Evolutionary conservation across 2,329 filamentous ascomycete genomes (phyloP).

Genomic region (Phyllosticta ampelicida): DNA sequence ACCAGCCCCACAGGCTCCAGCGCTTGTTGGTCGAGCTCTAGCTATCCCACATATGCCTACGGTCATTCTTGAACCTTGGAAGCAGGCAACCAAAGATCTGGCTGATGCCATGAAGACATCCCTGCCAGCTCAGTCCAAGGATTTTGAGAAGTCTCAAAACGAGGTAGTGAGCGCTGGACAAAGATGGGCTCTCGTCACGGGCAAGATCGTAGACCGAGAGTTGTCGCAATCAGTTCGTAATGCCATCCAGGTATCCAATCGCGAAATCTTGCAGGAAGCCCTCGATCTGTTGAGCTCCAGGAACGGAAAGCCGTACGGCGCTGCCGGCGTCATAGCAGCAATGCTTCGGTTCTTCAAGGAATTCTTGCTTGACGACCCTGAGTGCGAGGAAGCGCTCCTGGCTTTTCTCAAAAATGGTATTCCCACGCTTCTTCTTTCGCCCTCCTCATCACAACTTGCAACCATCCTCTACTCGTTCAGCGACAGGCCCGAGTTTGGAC

Average conservation of each 20-base stretch:
- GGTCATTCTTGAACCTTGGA: conserved; percentile 51
- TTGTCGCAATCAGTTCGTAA: not conserved
- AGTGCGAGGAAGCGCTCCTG: conserved; percentile 32
- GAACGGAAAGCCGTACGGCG: conserved; percentile 58
- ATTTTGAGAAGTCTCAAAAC: conserved; percentile 62
- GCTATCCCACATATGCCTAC: conserved; percentile 32
- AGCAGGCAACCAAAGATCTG: conserved; percentile 49
- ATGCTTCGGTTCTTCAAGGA: conserved; percentile 36
- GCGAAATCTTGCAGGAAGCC: conserved; percentile 38
- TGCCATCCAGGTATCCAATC: conserved; percentile 24
- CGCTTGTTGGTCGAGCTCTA: conserved; percentile 32
- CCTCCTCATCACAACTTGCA: conserved; percentile 56
- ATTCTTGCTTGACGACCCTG: conserved; percentile 29
- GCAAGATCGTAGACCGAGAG: conserved; percentile 14
- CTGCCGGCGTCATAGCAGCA: conserved; percentile 47
- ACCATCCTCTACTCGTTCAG: conserved; percentile 48
- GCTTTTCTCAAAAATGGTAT: conserved; percentile 46
- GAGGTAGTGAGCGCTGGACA: conserved; percentile 54
- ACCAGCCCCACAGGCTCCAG: conserved; percentile 27
- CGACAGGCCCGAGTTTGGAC: conserved; percentile 20
- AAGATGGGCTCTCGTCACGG: conserved; percentile 49
- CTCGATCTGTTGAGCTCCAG: conserved; percentile 40
- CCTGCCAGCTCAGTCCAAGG: conserved; percentile 69
- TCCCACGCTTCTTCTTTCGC: conserved; percentile 51
- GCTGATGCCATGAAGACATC: conserved; percentile 60